Conservation (phyloP, 2,329 filamentous ascomycete species). For the Orbilia javanica region DNA sequence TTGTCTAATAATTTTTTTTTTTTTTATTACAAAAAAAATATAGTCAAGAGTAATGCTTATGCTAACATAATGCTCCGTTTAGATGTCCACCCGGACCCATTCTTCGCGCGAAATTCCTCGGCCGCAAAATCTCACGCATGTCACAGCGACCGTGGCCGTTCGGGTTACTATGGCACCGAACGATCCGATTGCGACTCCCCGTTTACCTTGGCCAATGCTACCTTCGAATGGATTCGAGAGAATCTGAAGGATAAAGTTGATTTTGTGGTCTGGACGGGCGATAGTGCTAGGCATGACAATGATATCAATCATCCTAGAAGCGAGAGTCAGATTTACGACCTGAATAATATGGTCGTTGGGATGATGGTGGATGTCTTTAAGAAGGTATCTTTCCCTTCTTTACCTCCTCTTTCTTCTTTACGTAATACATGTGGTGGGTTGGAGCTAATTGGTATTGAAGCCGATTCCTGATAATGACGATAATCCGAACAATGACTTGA, state of each 20-base stretch:
- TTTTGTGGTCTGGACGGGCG: conserved; percentile 93
- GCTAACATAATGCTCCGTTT: too few species aligned
- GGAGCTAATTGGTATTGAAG: conserved; percentile 45
- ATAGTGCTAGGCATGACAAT: conserved; percentile 89
- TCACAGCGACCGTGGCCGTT: conserved; percentile 80
- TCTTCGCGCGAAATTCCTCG: conserved; percentile 78
- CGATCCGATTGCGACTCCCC: conserved; percentile 91
- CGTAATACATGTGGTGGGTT: neutral
- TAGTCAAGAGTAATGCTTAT: conserved; percentile 22
- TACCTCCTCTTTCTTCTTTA: neutral
- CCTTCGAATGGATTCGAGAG: conserved; percentile 86
- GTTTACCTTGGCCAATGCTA: conserved; percentile 82
- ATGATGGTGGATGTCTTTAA: conserved; percentile 83
- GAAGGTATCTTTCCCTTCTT: conserved; percentile 61
- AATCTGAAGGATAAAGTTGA: conserved; percentile 84
- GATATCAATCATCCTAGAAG: conserved; percentile 84
- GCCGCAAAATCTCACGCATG: conserved; percentile 81
- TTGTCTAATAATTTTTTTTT: conserved; percentile 38
- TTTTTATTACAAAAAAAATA: conserved; percentile 29
- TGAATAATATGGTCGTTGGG: conserved; percentile 80
- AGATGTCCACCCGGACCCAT: conserved; percentile 93
- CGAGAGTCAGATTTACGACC: conserved; percentile 78
- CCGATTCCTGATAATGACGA: conserved; percentile 64
- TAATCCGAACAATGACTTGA: conserved; percentile 71
- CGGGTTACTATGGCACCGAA: conserved; percentile 86